Percentiles rank a stretch among this genome's conserved stretches.
These are phyloP conservation scores for Bipolaris cookei DNA, from an alignment of 2,329 filamentous ascomycete genomes.

Conservation along the genomic window DNA sequence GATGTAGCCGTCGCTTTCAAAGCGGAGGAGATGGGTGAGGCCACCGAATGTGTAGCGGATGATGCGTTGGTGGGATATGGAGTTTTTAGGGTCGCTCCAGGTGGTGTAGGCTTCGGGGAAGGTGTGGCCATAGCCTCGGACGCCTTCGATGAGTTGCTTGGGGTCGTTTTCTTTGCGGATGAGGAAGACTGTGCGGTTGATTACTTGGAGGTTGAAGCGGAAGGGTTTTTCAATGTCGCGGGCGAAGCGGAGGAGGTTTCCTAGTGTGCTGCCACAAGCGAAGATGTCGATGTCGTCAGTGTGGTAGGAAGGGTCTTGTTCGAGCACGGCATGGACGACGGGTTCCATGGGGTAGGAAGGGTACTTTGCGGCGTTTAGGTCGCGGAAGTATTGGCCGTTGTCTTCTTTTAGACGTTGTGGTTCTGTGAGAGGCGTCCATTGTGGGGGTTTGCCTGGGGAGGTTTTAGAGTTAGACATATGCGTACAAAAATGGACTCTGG, in stretches of 20 bases:
- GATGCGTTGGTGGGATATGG: slow-evolving; percentile 67
- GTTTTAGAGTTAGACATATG: slow-evolving; percentile 7
- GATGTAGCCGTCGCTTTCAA: slow-evolving; percentile 65
- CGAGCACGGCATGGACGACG: slow-evolving; percentile 54
- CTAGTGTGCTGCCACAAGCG: slow-evolving; percentile 66
- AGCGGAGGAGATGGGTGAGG: slow-evolving; percentile 60
- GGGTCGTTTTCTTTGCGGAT: slow-evolving; percentile 67
- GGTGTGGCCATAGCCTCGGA: slow-evolving; percentile 68
- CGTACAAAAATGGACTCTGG: not conserved
- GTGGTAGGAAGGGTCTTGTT: slow-evolving; percentile 46
- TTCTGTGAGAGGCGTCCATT: slow-evolving; percentile 55
- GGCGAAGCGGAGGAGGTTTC: slow-evolving; percentile 66
- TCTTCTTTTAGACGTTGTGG: slow-evolving; percentile 53
- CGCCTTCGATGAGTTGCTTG: slow-evolving; percentile 60
- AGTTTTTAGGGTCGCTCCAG: slow-evolving; percentile 65
- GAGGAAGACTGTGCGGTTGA: slow-evolving; percentile 67
- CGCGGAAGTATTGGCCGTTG: slow-evolving; percentile 59
- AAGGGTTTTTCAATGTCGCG: slow-evolving; percentile 57
- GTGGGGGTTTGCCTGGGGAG: slow-evolving; percentile 57
- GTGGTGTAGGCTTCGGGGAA: slow-evolving; percentile 72
- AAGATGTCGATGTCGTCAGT: slow-evolving; percentile 59
- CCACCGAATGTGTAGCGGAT: slow-evolving; percentile 64
- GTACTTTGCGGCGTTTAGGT: slow-evolving; percentile 60
- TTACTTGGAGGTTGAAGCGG: slow-evolving; percentile 63
- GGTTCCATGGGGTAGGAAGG: slow-evolving; percentile 60